Evolutionary conservation across 106 monocot genomes (phyloP).

Genomic region (Dendrobium catenatum): DNA sequence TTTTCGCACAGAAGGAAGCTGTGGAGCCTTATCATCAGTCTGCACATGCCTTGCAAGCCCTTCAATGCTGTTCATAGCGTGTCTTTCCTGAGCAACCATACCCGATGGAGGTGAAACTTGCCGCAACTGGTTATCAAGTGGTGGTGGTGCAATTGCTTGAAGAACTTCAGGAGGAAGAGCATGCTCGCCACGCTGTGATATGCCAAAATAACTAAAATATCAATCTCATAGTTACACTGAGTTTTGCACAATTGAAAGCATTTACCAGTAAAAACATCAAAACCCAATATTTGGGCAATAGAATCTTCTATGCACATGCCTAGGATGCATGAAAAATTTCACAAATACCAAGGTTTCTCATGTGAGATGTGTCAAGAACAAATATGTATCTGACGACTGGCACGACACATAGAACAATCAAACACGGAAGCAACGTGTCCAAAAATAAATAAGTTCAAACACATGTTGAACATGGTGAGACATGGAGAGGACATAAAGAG

Average conservation of each 20-base stretch:
- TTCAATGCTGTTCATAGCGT: conserved; percentile 23
- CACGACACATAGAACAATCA: background rate
- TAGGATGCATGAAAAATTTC: background rate
- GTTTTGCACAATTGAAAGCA: background rate
- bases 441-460: background rate
- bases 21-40: conserved; percentile 25
- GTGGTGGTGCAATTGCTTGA: conserved; percentile 63
- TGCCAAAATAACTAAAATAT: background rate
- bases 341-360: background rate
- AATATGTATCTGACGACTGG: background rate
- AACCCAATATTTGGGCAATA: background rate
- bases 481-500: background rate
- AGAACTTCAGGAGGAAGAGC: conserved; percentile 77
- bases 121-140: conserved; percentile 46
- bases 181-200: conserved; percentile 66
- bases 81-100: conserved; percentile 27
- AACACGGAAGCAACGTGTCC: background rate
- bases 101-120: conserved; percentile 15
- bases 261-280: background rate
- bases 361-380: background rate
- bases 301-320: background rate
- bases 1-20: conserved; percentile 17
- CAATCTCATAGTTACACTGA: background rate
- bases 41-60: conserved; percentile 34
- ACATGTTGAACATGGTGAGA: background rate